Evolutionary conservation across 495 filamentous ascomycete genomes (phyloP).

Genomic region (Polyplosphaeria fusca): DNA sequence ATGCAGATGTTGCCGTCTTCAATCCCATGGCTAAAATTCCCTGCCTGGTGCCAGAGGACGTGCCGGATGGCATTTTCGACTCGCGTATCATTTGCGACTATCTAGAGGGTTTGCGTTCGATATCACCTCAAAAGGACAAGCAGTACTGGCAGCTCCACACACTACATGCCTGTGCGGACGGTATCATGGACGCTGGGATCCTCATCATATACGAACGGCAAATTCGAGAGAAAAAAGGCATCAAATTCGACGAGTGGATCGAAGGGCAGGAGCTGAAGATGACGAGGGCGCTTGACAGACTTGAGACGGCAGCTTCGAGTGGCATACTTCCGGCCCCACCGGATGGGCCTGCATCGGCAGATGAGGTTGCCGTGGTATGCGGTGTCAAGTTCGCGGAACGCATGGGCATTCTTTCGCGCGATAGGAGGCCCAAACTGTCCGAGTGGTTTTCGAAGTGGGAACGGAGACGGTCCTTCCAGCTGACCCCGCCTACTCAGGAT

Average conservation of each 20-base stretch:
- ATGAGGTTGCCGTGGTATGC: slow-evolving; percentile 12
- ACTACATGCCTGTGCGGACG: slow-evolving; percentile 18
- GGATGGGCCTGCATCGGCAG: slow-evolving; percentile 1
- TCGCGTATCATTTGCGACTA: slow-evolving; percentile 19
- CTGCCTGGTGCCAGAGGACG: slow-evolving; percentile 10
- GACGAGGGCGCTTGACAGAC: slow-evolving; percentile 12
- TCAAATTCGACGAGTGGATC: slow-evolving; percentile 21
- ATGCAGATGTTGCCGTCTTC: slow-evolving; percentile 5
- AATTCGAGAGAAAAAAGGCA: slow-evolving; percentile 9
- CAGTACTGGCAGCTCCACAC: slow-evolving; percentile 9
- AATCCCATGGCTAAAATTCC: slow-evolving; percentile 26
- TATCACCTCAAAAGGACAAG: slow-evolving; percentile 1
- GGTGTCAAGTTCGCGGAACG: slow-evolving; percentile 10
- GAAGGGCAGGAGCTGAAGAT: slow-evolving; percentile 24
- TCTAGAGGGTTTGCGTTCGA: background rate
- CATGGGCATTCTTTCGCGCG: background rate
- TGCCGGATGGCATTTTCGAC: slow-evolving; percentile 15
- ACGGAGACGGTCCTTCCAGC: background rate
- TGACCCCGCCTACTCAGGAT: background rate
- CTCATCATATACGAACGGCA: slow-evolving; percentile 20
- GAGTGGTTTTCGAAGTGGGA: slow-evolving; percentile 14
- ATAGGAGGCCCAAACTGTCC: background rate
- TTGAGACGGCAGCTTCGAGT: slow-evolving; percentile 10
- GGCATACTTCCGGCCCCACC: slow-evolving; percentile 3
- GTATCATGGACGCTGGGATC: slow-evolving; percentile 22